Percentiles rank a stretch among this genome's conserved stretches.
Evolutionary conservation across 2,329 filamentous ascomycete genomes (phyloP).

Genomic region (Diaporthe destruens): DNA sequence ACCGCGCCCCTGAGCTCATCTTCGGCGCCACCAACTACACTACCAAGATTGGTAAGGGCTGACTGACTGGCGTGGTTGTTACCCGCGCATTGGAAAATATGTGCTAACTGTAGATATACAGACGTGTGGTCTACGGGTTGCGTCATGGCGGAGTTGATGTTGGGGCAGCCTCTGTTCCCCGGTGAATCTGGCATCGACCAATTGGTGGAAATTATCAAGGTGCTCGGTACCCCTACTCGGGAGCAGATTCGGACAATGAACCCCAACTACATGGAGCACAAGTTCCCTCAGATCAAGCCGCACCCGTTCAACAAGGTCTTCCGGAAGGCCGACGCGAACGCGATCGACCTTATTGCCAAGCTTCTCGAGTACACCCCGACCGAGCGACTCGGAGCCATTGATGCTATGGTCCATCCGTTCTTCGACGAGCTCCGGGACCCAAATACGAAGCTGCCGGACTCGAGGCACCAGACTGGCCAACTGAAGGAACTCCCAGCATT

Average conservation of each 20-base stretch:
- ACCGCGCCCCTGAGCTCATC: slow-evolving; percentile 96
- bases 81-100: neutral
- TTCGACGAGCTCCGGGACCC: slow-evolving; percentile 97
- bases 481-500: slow-evolving; percentile 86
- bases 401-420: slow-evolving; percentile 98
- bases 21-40: slow-evolving; percentile 99
- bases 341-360: slow-evolving; percentile 94
- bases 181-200: slow-evolving; percentile 99
- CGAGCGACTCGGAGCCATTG: slow-evolving; percentile 90
- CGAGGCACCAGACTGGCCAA: slow-evolving; percentile 85
- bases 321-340: slow-evolving; percentile 92
- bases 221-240: slow-evolving; percentile 93
- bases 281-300: slow-evolving; percentile 99
- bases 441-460: slow-evolving; percentile 92
- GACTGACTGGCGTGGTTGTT: slow-evolving; percentile 28
- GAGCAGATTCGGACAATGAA: slow-evolving; percentile 99
- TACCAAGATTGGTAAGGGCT: slow-evolving; percentile 92
- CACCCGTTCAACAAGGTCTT: slow-evolving; percentile 99
- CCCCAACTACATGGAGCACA: slow-evolving; percentile 99
- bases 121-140: slow-evolving; percentile 99
- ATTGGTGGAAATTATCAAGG: slow-evolving; percentile 99
- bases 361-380: slow-evolving; percentile 98
- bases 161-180: slow-evolving; percentile 96
- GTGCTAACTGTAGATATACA: slow-evolving; percentile 56
- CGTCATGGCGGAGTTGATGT: slow-evolving; percentile 99